Conservation (phyloP, 331 rosid species). For the Erythrophleum ivorense region DNA sequence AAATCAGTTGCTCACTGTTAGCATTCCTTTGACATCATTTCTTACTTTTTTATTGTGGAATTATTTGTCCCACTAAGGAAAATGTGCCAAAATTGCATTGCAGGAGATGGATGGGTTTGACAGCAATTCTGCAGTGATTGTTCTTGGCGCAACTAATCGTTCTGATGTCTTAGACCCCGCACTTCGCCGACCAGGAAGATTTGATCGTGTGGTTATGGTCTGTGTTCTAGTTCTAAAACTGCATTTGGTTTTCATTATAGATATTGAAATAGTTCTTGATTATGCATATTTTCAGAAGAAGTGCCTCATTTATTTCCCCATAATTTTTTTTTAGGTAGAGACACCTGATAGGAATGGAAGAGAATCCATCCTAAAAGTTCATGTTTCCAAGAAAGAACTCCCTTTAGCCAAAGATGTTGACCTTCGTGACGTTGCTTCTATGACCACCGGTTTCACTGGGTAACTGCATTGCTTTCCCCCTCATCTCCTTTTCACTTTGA, state of each 20-base stretch:
- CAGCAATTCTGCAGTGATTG: slow-evolving; percentile 95
- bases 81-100: slow-evolving; percentile 41
- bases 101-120: slow-evolving; percentile 99
- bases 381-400: slow-evolving; percentile 86
- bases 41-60: slow-evolving; percentile 32
- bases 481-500: slow-evolving; percentile 19
- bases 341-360: slow-evolving; percentile 90
- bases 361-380: slow-evolving; percentile 86
- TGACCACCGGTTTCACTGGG: slow-evolving; percentile 99
- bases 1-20: slow-evolving; percentile 97
- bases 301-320: slow-evolving; percentile 18
- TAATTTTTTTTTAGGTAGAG: slow-evolving; percentile 66
- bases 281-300: slow-evolving; percentile 26
- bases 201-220: slow-evolving; percentile 96
- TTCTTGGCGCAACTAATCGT: slow-evolving; percentile 99
- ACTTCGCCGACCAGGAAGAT: slow-evolving; percentile 99
- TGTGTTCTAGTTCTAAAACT: slow-evolving; percentile 48
- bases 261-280: slow-evolving; percentile 3
- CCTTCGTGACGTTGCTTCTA: slow-evolving; percentile 79
- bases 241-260: slow-evolving; percentile 27
- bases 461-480: slow-evolving; percentile 45
- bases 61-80: slow-evolving; percentile 31
- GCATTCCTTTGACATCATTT: slow-evolving; percentile 45
- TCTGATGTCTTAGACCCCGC: slow-evolving; percentile 97
- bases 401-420: slow-evolving; percentile 80